Percentiles rank a stretch among this genome's conserved stretches.
Evolutionary conservation across 768 basidiomycete species (phyloP).

Genomic region (Auriscalpium vulgare): DNA sequence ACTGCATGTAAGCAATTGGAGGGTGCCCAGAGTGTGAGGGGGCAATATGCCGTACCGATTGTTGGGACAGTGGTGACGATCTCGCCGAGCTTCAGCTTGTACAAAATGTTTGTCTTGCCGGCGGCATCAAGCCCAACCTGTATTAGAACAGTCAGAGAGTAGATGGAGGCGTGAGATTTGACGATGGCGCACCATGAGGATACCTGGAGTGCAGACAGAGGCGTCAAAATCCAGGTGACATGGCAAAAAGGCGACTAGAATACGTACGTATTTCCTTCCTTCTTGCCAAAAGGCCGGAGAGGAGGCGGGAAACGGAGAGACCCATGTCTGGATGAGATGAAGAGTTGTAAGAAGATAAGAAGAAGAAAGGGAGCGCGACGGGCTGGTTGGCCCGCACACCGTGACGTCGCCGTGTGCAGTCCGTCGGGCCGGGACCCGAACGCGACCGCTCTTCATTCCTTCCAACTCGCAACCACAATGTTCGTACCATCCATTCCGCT

Average conservation of each 20-base stretch:
- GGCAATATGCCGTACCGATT: slow-evolving; percentile 65
- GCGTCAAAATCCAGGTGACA: slow-evolving; percentile 15
- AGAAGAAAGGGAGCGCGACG: background rate
- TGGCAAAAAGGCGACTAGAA: slow-evolving; percentile 21
- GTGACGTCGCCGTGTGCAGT: too few relatives aligned
- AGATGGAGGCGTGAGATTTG: background rate
- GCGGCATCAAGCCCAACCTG: slow-evolving; percentile 99
- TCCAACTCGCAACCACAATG: too few relatives aligned
- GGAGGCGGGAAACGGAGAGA: slow-evolving; percentile 65
- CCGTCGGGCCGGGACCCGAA: too few relatives aligned
- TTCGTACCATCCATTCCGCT: too few relatives aligned
- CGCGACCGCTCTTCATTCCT: too few relatives aligned
- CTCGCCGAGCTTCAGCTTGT: slow-evolving; percentile 99
- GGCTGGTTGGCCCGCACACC: slow-evolving; percentile 8
- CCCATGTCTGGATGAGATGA: slow-evolving; percentile 44
- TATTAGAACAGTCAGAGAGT: slow-evolving; percentile 2
- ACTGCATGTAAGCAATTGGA: slow-evolving; percentile 16
- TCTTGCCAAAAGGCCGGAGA: slow-evolving; percentile 93
- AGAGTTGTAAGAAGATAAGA: slow-evolving; percentile 1
- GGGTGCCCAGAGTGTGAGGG: slow-evolving; percentile 6
- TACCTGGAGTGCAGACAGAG: slow-evolving; percentile 49
- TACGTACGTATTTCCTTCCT: slow-evolving; percentile 98
- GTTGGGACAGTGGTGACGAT: slow-evolving; percentile 99
- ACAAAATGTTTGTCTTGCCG: slow-evolving; percentile 97
- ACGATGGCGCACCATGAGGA: slow-evolving; percentile 71